Conservation (phyloP, 805 yeast species). For the Saccharomyces eubayanus region DNA sequence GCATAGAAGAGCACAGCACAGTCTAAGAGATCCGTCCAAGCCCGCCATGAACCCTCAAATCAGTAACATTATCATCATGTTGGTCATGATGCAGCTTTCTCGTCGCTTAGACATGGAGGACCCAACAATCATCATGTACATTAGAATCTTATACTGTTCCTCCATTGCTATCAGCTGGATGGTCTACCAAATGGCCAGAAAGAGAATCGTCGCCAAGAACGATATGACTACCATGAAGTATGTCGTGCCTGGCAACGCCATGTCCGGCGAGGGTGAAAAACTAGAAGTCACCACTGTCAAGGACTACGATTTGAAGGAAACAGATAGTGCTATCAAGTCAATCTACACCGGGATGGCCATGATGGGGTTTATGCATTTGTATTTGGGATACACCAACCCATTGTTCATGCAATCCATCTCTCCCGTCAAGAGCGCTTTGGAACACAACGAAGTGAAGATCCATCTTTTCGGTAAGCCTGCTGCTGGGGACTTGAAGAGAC, state of each 20-base stretch:
- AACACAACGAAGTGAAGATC: slow-evolving; percentile 83
- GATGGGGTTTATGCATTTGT: slow-evolving; percentile 97
- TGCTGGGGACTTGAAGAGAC: slow-evolving; percentile 87
- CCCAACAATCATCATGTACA: slow-evolving; percentile 62
- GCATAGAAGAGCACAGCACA: background rate
- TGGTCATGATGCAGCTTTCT: slow-evolving; percentile 92
- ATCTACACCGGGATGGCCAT: slow-evolving; percentile 84
- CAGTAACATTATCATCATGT: slow-evolving; percentile 80
- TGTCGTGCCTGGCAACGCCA: slow-evolving; percentile 73
- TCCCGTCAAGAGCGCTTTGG: slow-evolving; percentile 83
- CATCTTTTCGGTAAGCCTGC: slow-evolving; percentile 80
- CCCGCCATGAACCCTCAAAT: slow-evolving; percentile 75
- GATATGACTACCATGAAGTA: slow-evolving; percentile 88
- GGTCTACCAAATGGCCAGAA: slow-evolving; percentile 58
- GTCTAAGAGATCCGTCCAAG: slow-evolving; percentile 1
- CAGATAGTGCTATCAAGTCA: slow-evolving; percentile 70
- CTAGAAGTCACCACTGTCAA: slow-evolving; percentile 85
- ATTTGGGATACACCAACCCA: slow-evolving; percentile 96
- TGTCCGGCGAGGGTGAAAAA: slow-evolving; percentile 64
- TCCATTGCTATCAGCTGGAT: slow-evolving; percentile 58
- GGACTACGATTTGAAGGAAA: slow-evolving; percentile 89
- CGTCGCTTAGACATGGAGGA: slow-evolving; percentile 83
- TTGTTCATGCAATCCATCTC: slow-evolving; percentile 88
- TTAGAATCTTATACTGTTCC: slow-evolving; percentile 61
- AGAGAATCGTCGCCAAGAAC: slow-evolving; percentile 60